Base-by-base conservation (phyloP, 2,329 filamentous ascomycete genomes). In the Chalaropsis ovoidea region DNA sequence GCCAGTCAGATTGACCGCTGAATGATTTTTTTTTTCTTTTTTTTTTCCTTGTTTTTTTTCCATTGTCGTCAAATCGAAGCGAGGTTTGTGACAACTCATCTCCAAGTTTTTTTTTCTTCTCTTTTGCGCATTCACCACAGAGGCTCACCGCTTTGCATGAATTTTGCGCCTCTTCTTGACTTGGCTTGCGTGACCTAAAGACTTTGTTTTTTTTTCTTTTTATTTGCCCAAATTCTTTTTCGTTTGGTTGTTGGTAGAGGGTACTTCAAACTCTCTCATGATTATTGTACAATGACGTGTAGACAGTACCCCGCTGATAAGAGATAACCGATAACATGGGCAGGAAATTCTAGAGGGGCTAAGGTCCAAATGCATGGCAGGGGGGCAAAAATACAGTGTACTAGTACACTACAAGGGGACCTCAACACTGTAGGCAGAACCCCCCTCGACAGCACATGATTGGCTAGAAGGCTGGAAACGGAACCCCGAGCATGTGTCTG, bases 301-400 rank as follows among this genome's bases (percentile, higher is more conserved):
- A 62, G 15, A 31, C n/a, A 17, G 61, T 62, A 62, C 61, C 61
- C 61, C 61, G 61, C 61, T 62, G 61, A 62, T 62, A 62, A 62
- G 61, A 61, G 60, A 62, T 45, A 62, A 47, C 24, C 8, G 52
- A 58, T 58, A 35, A n/a, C 52, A n/a, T 10, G 11, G 11, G 17
- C 52, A n/a, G 8, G 24, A 58, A 58, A 58, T 58, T 35, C 19
- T 58, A 31, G 24, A 58, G 15, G 52, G 45, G 19, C 19, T 13
- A 24, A 24, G 19, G 24, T 22, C 47, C 47, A 52, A 13, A 52
- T 11, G 47, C 19, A 19, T 11, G 17, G 47, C n/a, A n/a, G 15
- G 43, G 13, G 47, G 8, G 24, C 19, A 24, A 22, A 24, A 13
- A 24, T 11, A 52, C 47, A 24, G 47, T 19, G 22, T 3, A 24